Percentiles rank a stretch among this genome's conserved stretches.
These are phyloP conservation scores for Discostella stelligera DNA, from an alignment of 352 stramenopile species.

Conservation along the genomic window DNA sequence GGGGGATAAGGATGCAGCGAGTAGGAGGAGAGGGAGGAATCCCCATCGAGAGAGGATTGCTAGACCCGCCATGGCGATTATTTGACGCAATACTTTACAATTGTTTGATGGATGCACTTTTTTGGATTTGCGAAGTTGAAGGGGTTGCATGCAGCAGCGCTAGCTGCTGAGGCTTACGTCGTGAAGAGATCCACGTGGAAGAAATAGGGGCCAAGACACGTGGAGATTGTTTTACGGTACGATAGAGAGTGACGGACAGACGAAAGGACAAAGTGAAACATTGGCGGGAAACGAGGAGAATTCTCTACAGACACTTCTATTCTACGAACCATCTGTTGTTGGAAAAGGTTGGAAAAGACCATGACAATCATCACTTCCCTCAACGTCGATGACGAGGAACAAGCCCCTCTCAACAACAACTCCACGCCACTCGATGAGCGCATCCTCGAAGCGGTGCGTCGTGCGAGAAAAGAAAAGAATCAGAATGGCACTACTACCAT, in stretches of 20 bases:
- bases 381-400: constrained; percentile 14
- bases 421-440: constrained; percentile 24
- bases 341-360: no score
- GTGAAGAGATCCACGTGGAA: no score
- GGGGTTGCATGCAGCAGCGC: no score
- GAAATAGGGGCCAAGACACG: no score
- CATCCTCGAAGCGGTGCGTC: constrained; percentile 45
- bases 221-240: no score
- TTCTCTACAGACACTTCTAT: no score
- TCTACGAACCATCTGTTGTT: no score
- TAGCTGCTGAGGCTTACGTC: no score
- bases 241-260: no score
- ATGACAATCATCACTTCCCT: not conserved
- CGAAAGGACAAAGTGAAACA: no score
- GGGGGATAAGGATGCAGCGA: not conserved
- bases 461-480: not conserved
- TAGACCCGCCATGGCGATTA: not conserved
- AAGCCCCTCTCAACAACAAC: not conserved
- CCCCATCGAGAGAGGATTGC: not conserved
- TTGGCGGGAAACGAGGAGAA: no score
- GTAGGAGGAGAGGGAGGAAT: not conserved
- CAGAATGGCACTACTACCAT: constrained; percentile 1
- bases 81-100: not conserved
- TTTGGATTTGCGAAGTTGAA: not conserved
- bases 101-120: not conserved